Conservation (phyloP, 176 grass and related monocot species). For the Canna indica region DNA sequence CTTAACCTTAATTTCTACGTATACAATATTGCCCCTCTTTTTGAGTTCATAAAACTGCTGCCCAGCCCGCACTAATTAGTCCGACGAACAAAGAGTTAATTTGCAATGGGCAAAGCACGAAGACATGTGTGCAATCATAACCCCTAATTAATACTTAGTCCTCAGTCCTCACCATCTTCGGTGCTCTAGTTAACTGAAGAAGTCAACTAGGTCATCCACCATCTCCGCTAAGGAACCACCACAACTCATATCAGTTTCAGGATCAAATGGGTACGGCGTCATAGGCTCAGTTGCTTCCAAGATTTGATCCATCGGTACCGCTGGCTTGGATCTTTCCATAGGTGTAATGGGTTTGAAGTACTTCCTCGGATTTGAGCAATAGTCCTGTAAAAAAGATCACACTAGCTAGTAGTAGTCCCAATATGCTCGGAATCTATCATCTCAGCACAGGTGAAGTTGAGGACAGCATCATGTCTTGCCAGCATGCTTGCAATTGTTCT, state of each 20-base stretch:
- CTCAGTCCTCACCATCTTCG: too few relatives aligned
- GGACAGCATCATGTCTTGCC: conserved; percentile 40
- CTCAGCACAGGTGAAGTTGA: conserved; percentile 94
- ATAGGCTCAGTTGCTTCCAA: conserved; percentile 33
- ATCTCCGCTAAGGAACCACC: conserved; percentile 8
- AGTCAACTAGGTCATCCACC: conserved; percentile 1
- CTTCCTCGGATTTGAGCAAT: conserved; percentile 33
- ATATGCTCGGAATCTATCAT: conserved; percentile 70
- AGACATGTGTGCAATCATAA: too few relatives aligned
- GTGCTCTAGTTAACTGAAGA: conserved; percentile 1
- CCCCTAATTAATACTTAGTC: too few relatives aligned
- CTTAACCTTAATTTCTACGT: too few relatives aligned
- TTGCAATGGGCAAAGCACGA: too few relatives aligned
- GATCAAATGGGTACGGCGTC: conserved; percentile 44
- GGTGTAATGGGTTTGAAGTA: conserved; percentile 35
- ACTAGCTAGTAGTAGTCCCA: too few relatives aligned
- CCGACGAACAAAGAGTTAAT: too few relatives aligned
- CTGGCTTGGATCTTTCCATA: conserved; percentile 38
- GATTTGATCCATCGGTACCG: conserved; percentile 35
- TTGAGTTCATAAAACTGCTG: too few relatives aligned
- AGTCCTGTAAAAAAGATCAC: conserved; percentile 33
- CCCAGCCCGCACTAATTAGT: too few relatives aligned
- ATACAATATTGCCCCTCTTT: too few relatives aligned
- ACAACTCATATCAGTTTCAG: conserved; percentile 46
- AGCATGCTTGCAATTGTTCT: conserved; percentile 71